Evolutionary conservation across 208 protist species (phyloP).

Genomic region (Porcisia hertigi): DNA sequence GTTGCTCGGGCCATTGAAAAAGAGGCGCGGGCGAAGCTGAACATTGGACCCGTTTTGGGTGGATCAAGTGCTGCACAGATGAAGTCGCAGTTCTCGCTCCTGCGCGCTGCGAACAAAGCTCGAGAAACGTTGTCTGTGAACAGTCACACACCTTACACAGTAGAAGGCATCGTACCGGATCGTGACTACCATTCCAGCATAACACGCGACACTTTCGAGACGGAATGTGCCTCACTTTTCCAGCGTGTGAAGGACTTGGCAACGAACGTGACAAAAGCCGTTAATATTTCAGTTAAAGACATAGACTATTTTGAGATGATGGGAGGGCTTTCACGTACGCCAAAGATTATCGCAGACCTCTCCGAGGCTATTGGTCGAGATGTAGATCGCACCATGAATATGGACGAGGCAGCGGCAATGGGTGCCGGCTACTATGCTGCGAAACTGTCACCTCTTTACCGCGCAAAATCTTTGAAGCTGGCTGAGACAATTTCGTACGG

Average conservation of each 20-base stretch:
- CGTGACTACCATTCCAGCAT: conserved; percentile 80
- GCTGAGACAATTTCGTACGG: conserved; percentile 55
- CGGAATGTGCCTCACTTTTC: conserved; percentile 79
- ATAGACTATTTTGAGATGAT: conserved; percentile 89
- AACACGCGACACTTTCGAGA: conserved; percentile 83
- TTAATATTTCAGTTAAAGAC: conserved; percentile 41
- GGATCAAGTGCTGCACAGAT: conserved; percentile 35
- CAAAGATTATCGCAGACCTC: conserved; percentile 81
- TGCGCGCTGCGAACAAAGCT: conserved; percentile 86
- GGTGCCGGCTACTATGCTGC: conserved; percentile 88
- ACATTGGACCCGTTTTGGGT: conserved; percentile 59
- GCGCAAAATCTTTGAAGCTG: conserved; percentile 71
- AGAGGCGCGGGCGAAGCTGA: conserved; percentile 76
- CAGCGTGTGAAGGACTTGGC: conserved; percentile 59
- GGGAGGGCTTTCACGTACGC: conserved; percentile 84
- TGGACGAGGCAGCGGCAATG: conserved; percentile 89
- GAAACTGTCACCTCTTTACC: conserved; percentile 76
- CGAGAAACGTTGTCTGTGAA: conserved; percentile 94
- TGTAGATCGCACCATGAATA: conserved; percentile 88
- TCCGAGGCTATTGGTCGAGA: conserved; percentile 50
- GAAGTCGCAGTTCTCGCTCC: conserved; percentile 90
- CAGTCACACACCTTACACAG: conserved; percentile 77
- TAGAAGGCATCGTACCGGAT: conserved; percentile 90
- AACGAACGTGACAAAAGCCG: conserved; percentile 39
- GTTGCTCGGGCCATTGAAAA: conserved; percentile 88